A percentile compares a stretch with the other conserved stretches of the same genome.
These are phyloP conservation scores for Schizophyllum commune DNA, from an alignment of 1,284 basidiomycete species.

Conservation along the genomic window DNA sequence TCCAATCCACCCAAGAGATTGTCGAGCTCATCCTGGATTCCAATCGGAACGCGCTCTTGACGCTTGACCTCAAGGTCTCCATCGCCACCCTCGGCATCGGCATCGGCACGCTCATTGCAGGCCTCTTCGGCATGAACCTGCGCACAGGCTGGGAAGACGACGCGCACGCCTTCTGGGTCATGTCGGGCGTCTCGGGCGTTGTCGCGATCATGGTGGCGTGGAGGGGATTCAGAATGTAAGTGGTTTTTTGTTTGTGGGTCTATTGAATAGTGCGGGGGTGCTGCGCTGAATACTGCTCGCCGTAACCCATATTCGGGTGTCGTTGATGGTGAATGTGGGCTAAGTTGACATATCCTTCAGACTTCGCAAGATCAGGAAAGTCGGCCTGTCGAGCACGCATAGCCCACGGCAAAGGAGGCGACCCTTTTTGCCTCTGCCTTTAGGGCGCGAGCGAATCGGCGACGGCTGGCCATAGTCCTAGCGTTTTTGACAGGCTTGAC, in stretches of 20 bases:
- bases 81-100: conserved; percentile 92
- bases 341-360: conserved; percentile 16
- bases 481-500: no score
- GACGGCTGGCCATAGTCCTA: neutral
- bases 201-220: conserved; percentile 50
- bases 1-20: conserved; percentile 95
- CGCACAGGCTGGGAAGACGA: conserved; percentile 64
- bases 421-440: neutral
- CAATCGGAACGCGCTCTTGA: conserved; percentile 88
- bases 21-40: conserved; percentile 96
- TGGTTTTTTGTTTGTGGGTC: conserved; percentile 1
- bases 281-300: no score
- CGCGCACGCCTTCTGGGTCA: conserved; percentile 57
- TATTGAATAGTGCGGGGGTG: no score
- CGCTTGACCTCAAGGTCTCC: conserved; percentile 90
- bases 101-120: conserved; percentile 87
- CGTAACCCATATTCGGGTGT: no score
- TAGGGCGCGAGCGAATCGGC: neutral
- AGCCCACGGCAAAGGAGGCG: neutral
- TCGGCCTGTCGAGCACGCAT: conserved; percentile 41
- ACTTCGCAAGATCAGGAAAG: conserved; percentile 40
- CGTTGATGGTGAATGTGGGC: conserved; percentile 1
- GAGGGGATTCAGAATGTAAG: conserved; percentile 55
- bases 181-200: conserved; percentile 49
- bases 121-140: conserved; percentile 95